phyloP scores from a whole-genome alignment of 1,139 yeast species.

The Groenewaldozyma auringiensis region DNA sequence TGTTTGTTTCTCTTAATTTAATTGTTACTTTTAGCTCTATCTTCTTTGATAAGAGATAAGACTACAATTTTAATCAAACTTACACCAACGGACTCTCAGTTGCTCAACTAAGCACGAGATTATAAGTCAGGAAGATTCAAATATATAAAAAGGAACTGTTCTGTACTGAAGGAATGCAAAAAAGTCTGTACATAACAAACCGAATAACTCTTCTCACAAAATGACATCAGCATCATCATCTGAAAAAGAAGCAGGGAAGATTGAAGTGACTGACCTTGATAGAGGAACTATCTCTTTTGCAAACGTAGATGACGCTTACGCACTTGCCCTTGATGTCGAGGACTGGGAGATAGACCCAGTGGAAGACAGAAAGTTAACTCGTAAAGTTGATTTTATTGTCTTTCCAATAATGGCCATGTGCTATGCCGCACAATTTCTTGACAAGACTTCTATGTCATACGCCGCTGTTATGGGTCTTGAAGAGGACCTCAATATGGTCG shows the following conservation, averaged over 20 bases:
- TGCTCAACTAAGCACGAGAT: neutral
- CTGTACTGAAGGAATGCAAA: no score
- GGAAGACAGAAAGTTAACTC: conserved; percentile 32
- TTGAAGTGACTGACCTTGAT: conserved; percentile 4
- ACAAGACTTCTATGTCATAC: conserved; percentile 37
- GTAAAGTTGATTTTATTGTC: conserved; percentile 49
- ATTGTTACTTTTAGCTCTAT: no score
- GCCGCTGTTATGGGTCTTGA: conserved; percentile 41
- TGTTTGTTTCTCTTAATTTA: no score
- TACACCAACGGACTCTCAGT: neutral
- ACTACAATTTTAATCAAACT: neutral
- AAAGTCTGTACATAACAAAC: no score
- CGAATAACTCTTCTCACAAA: no score
- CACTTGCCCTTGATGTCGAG: conserved; percentile 8
- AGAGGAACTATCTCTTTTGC: neutral
- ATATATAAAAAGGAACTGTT: no score
- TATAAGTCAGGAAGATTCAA: no score
- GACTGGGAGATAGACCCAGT: conserved; percentile 17
- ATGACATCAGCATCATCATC: neutral
- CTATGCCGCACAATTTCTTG: conserved; percentile 37
- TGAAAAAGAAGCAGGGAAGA: neutral
- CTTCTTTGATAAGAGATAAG: no score
- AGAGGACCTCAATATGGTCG: conserved; percentile 32
- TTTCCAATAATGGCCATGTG: conserved; percentile 34
- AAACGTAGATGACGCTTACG: conserved; percentile 6